Evolutionary conservation across 169 alveolate genomes (phyloP).

Genomic region (Plasmodium blacklocki): DNA sequence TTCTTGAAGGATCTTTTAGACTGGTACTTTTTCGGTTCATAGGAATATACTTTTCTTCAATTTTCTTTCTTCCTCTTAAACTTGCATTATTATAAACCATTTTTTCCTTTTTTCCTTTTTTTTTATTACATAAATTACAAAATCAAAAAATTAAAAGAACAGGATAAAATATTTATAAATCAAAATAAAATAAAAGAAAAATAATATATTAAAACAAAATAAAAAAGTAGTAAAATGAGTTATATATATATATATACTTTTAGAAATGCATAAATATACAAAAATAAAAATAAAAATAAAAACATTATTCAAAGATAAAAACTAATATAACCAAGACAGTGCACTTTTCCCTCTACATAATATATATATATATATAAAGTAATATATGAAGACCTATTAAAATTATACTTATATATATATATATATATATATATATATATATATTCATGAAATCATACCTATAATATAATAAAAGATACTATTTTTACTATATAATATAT

Average conservation of each 20-base stretch:
- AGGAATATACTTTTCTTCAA: constrained; percentile 2
- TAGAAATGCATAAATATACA: background rate
- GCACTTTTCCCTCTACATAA: too few relatives aligned
- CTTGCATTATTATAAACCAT: constrained; percentile 36
- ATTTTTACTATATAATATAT: too few relatives aligned
- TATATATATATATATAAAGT: too few relatives aligned
- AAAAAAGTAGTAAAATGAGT: background rate
- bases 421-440: too few relatives aligned
- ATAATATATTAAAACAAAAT: background rate
- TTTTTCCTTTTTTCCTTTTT: background rate
- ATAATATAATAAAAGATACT: too few relatives aligned
- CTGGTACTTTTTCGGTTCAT: constrained; percentile 2
- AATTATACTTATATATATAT: too few relatives aligned
- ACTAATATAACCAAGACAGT: too few relatives aligned
- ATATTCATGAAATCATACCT: too few relatives aligned
- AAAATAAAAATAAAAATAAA: background rate
- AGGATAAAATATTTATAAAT: background rate
- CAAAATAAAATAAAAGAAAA: constrained; percentile 3
- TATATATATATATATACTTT: background rate
- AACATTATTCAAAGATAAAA: background rate
- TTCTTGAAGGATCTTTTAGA: constrained; percentile 12
- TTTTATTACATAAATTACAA: background rate
- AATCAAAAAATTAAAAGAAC: background rate
- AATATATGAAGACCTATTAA: too few relatives aligned
- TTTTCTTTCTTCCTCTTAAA: constrained; percentile 3